Percentiles rank a stretch among this genome's conserved stretches.
phyloP scores from a whole-genome alignment of 2,329 filamentous ascomycete species.

The Cadophora sp. region DNA sequence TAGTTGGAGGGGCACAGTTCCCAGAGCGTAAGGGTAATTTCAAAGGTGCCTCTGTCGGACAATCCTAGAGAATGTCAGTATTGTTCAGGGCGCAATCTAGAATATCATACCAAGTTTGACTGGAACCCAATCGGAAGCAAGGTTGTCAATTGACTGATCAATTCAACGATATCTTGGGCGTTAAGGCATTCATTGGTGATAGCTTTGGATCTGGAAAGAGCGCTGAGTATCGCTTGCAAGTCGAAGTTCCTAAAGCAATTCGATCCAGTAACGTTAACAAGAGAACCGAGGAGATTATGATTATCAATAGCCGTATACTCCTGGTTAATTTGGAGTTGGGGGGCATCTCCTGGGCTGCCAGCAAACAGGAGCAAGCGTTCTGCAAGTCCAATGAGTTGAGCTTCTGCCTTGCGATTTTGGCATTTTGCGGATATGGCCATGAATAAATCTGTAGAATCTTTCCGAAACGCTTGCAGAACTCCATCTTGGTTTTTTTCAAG shows the following conservation, averaged over 20 bases:
- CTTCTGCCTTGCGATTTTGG: not conserved
- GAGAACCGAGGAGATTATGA: constrained; percentile 16
- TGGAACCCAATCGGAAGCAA: constrained; percentile 19
- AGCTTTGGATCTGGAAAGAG: constrained; percentile 18
- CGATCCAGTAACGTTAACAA: constrained; percentile 14
- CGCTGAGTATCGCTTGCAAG: constrained; percentile 15
- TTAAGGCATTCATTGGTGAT: constrained; percentile 13
- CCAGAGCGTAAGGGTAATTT: not conserved
- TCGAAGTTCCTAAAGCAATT: constrained; percentile 14
- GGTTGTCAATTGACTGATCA: constrained; percentile 4
- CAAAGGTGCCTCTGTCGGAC: constrained; percentile 6
- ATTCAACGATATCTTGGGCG: constrained; percentile 7
- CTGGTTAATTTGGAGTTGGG: constrained; percentile 12
- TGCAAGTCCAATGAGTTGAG: constrained; percentile 17
- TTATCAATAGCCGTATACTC: constrained; percentile 16
- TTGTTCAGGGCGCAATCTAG: constrained; percentile 7
- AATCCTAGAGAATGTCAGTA: constrained; percentile 21
- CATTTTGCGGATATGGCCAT: constrained; percentile 6
- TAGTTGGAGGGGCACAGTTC: not conserved
- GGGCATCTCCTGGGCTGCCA: not conserved
- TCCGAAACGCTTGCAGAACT: constrained; percentile 18
- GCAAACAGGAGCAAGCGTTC: constrained; percentile 6
- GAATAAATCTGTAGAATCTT: constrained; percentile 4
- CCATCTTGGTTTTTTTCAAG: constrained; percentile 22
- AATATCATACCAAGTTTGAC: constrained; percentile 21